A percentile compares a stretch with the other conserved stretches of the same genome.
These are phyloP conservation scores for Chlorella sp. DNA, from an alignment of 139 green algal species.

Conservation along the genomic window DNA sequence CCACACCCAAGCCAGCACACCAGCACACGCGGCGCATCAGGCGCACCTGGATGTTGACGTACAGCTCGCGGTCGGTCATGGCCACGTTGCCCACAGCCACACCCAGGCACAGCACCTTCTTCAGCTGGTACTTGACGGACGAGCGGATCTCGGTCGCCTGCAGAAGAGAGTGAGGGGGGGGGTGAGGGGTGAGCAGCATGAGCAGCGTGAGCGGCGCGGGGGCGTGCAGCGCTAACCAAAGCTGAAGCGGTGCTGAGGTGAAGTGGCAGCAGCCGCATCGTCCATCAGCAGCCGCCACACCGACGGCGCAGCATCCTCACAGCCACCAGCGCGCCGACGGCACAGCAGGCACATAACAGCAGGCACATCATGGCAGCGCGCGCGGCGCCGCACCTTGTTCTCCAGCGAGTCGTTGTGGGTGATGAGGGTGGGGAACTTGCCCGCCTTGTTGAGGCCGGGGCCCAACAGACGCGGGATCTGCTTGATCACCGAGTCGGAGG, in stretches of 20 bases:
- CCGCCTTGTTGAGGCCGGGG: slow-evolving; percentile 99
- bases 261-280: neutral
- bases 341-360: too few relatives aligned
- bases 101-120: slow-evolving; percentile 99
- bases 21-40: neutral
- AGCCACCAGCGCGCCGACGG: too few relatives aligned
- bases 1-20: neutral
- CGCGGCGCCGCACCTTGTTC: slow-evolving; percentile 68
- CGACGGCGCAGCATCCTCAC: too few relatives aligned
- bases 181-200: neutral
- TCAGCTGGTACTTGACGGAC: slow-evolving; percentile 99
- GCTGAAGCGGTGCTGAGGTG: too few relatives aligned
- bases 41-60: slow-evolving; percentile 73
- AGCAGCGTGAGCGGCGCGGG: too few relatives aligned
- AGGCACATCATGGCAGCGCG: neutral
- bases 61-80: slow-evolving; percentile 91
- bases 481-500: slow-evolving; percentile 99
- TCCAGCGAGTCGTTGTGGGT: slow-evolving; percentile 85
- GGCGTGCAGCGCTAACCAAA: too few relatives aligned
- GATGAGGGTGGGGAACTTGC: slow-evolving; percentile 97
- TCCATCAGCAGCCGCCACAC: neutral
- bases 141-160: slow-evolving; percentile 93
- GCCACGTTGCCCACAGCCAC: slow-evolving; percentile 95
- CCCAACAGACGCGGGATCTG: slow-evolving; percentile 97
- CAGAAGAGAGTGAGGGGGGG: neutral